These are phyloP conservation scores for Moesziomyces sp. DNA, from an alignment of 1,284 basidiomycete species.

Conservation along the genomic window DNA sequence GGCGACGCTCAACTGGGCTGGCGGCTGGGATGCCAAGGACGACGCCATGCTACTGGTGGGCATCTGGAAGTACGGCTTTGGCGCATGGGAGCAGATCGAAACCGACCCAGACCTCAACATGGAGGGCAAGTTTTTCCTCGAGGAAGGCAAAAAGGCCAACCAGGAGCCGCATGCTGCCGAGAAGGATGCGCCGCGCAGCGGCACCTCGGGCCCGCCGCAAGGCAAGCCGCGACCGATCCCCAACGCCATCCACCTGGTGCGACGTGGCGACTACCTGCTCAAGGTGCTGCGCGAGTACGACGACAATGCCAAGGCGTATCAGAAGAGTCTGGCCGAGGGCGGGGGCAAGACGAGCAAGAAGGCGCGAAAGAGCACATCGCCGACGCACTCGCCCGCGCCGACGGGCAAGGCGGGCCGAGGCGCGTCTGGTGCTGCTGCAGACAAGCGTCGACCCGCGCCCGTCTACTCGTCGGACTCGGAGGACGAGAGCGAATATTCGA, in stretches of 20 bases:
- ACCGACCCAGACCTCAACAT: slow-evolving; percentile 86
- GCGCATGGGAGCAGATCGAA: slow-evolving; percentile 94
- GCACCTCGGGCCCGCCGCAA: slow-evolving; percentile 44
- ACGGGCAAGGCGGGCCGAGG: slow-evolving; percentile 32
- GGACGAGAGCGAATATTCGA: slow-evolving; percentile 68
- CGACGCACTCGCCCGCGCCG: slow-evolving; percentile 45
- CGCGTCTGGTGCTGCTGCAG: slow-evolving; percentile 14
- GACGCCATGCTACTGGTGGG: slow-evolving; percentile 95
- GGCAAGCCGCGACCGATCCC: slow-evolving; percentile 61
- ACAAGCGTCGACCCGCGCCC: slow-evolving; percentile 47
- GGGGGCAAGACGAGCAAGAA: slow-evolving; percentile 38
- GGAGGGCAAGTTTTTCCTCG: slow-evolving; percentile 94
- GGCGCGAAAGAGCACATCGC: slow-evolving; percentile 39
- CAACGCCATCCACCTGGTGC: slow-evolving; percentile 83
- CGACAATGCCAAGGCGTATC: slow-evolving; percentile 48
- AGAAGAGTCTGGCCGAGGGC: slow-evolving; percentile 38
- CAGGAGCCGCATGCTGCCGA: slow-evolving; percentile 39
- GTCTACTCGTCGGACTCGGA: slow-evolving; percentile 52
- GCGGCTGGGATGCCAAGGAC: slow-evolving; percentile 90
- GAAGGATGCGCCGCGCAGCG: slow-evolving; percentile 40
- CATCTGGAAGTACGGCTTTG: slow-evolving; percentile 92
- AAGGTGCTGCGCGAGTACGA: slow-evolving; percentile 85
- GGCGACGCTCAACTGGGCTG: slow-evolving; percentile 93
- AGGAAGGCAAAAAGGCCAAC: slow-evolving; percentile 79
- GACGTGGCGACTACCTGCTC: slow-evolving; percentile 92